Conservation (phyloP, 352 stramenopile species). For the Pythium coloratum region DNA sequence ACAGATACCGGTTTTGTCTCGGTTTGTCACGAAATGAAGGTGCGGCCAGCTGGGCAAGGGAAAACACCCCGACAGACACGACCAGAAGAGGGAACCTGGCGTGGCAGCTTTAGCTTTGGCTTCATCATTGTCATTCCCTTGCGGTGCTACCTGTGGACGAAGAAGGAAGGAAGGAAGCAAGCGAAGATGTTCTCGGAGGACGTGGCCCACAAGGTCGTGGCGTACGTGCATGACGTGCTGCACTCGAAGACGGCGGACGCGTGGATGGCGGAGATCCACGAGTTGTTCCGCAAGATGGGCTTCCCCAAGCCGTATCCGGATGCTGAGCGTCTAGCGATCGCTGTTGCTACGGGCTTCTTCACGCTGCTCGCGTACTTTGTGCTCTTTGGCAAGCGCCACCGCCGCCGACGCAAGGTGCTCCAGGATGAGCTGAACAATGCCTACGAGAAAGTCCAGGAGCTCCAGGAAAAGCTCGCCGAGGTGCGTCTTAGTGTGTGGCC, state of each 20-base stretch:
- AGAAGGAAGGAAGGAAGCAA: not conserved
- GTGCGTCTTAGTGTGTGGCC: slow-evolving; percentile 19
- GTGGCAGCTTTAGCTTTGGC: not conserved
- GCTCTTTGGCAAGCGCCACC: slow-evolving; percentile 87
- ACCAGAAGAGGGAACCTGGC: not conserved
- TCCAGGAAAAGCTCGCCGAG: slow-evolving; percentile 82
- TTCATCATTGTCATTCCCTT: not conserved
- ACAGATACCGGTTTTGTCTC: slow-evolving; percentile 19
- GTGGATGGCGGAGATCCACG: slow-evolving; percentile 70
- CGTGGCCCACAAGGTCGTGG: slow-evolving; percentile 55
- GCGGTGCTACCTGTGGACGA: not conserved
- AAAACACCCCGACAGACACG: not conserved
- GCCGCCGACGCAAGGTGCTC: slow-evolving; percentile 58
- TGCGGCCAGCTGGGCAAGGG: not conserved
- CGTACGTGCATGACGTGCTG: slow-evolving; percentile 77
- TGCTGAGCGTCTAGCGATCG: slow-evolving; percentile 81
- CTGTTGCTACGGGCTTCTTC: slow-evolving; percentile 74
- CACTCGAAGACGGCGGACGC: slow-evolving; percentile 73
- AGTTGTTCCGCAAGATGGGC: slow-evolving; percentile 60
- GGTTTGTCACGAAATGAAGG: slow-evolving; percentile 1
- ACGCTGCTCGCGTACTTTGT: slow-evolving; percentile 87
- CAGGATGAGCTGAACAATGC: slow-evolving; percentile 77
- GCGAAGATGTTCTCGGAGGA: slow-evolving; percentile 46
- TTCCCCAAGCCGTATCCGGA: slow-evolving; percentile 86
- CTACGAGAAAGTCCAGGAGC: slow-evolving; percentile 78